A percentile compares a stretch with the other conserved stretches of the same genome.
Conservation (phyloP, 2,329 filamentous ascomycete species). For the Sporothrix pallida region DNA sequence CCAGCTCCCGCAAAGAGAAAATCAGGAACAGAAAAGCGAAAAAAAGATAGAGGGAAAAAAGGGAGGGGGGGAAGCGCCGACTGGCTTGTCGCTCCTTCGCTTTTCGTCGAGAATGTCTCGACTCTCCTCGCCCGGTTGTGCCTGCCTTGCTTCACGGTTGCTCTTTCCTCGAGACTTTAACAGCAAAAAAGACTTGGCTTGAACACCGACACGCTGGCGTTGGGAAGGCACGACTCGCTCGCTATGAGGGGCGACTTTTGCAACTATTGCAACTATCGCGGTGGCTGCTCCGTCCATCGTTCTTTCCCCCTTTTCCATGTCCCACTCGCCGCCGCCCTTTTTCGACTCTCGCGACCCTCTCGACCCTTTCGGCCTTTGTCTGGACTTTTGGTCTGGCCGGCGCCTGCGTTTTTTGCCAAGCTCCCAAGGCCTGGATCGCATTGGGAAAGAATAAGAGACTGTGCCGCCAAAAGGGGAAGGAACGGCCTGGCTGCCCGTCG, state of each 20-base stretch:
- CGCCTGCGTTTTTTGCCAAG: background rate
- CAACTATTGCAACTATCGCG: slow-evolving; percentile 22
- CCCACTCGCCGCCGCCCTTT: slow-evolving; percentile 21
- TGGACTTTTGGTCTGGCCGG: background rate
- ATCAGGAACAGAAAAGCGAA: background rate
- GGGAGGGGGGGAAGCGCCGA: background rate
- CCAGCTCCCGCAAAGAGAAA: slow-evolving; percentile 1
- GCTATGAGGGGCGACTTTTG: slow-evolving; percentile 5
- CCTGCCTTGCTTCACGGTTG: slow-evolving; percentile 2
- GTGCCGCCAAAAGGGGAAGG: slow-evolving; percentile 9
- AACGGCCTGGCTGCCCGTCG: slow-evolving; percentile 12
- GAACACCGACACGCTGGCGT: background rate
- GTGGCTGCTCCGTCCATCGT: slow-evolving; percentile 22
- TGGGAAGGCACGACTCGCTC: slow-evolving; percentile 16
- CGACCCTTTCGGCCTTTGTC: background rate
- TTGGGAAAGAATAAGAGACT: slow-evolving; percentile 17
- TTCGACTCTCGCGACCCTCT: slow-evolving; percentile 2
- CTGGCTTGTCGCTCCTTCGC: slow-evolving; percentile 13
- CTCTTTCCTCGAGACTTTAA: background rate
- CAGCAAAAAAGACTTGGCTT: background rate
- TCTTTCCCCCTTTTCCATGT: slow-evolving; percentile 21
- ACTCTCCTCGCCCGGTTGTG: background rate
- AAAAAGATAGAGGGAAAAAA: slow-evolving; percentile 3
- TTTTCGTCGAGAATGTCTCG: background rate
- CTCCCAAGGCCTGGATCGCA: background rate